Conservation (phyloP, 2,329 filamentous ascomycete species). For the Exophiala aquamarina region DNA sequence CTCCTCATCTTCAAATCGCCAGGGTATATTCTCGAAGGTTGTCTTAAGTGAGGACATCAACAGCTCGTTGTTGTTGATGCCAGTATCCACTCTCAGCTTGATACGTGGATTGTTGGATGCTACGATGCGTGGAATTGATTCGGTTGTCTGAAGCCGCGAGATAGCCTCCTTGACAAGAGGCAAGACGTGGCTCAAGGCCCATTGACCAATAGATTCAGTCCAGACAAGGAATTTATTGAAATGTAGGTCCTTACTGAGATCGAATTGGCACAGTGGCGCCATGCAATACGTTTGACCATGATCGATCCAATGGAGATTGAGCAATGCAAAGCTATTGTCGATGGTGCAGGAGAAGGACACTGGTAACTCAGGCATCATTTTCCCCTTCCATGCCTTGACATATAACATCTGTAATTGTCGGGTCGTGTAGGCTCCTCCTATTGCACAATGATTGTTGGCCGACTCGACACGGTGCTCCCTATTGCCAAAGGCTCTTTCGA, state of each 20-base stretch:
- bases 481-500: slow-evolving; percentile 21
- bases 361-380: slow-evolving; percentile 11
- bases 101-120: slow-evolving; percentile 1
- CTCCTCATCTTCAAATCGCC: slow-evolving; percentile 20
- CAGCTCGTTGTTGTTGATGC: slow-evolving; percentile 14
- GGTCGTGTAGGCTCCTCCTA: slow-evolving; percentile 19
- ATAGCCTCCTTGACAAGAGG: slow-evolving; percentile 19
- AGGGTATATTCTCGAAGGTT: slow-evolving; percentile 17
- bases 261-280: slow-evolving; percentile 23
- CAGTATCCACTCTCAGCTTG: slow-evolving; percentile 14
- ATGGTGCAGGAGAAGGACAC: slow-evolving; percentile 24
- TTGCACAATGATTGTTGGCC: slow-evolving; percentile 25
- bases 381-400: slow-evolving; percentile 8
- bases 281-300: slow-evolving; percentile 20
- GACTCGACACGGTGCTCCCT: slow-evolving; percentile 20
- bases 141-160: slow-evolving; percentile 2
- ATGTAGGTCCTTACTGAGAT: slow-evolving; percentile 21
- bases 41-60: slow-evolving; percentile 18
- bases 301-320: slow-evolving; percentile 26
- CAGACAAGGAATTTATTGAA: slow-evolving; percentile 20
- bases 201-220: slow-evolving; percentile 20
- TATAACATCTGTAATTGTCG: slow-evolving; percentile 22
- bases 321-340: slow-evolving; percentile 21
- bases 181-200: slow-evolving; percentile 17
- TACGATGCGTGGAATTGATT: not conserved